phyloP scores from a whole-genome alignment of 2,329 filamentous ascomycete species.

The Talaromyces rugulosus region DNA sequence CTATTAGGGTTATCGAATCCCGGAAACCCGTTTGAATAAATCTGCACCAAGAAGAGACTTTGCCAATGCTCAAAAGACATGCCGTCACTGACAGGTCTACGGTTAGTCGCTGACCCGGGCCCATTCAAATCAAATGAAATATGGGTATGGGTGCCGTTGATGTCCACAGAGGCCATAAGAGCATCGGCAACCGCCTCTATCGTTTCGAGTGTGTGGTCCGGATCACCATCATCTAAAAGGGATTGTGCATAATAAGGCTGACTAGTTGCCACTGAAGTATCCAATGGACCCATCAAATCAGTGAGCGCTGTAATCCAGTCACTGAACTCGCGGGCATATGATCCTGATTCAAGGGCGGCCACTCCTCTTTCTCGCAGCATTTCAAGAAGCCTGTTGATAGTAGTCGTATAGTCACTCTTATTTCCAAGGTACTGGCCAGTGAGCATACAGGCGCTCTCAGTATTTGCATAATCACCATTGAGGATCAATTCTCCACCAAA shows the following conservation, averaged over 20 bases:
- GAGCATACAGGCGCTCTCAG: background rate
- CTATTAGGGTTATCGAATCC: background rate
- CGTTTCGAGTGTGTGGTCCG: background rate
- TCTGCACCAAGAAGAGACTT: background rate
- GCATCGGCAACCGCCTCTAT: background rate
- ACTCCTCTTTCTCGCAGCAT: background rate
- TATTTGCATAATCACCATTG: background rate
- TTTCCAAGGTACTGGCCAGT: background rate
- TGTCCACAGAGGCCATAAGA: background rate
- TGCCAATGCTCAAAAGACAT: background rate
- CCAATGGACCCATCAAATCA: background rate
- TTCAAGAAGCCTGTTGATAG: background rate
- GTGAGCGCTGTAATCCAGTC: background rate
- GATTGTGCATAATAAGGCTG: background rate
- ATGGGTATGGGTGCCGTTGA: background rate
- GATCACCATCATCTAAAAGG: background rate
- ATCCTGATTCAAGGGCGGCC: background rate
- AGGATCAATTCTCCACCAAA: background rate
- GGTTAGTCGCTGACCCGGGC: background rate
- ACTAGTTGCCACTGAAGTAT: background rate
- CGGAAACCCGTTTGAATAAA: background rate
- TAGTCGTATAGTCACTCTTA: background rate
- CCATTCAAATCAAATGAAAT: background rate
- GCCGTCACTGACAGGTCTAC: background rate
- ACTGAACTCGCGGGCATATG: background rate